A percentile compares a stretch with the other conserved stretches of the same genome.
These are phyloP conservation scores for Peronospora destructor DNA, from an alignment of 352 stramenopile genomes.

Conservation along the genomic window DNA sequence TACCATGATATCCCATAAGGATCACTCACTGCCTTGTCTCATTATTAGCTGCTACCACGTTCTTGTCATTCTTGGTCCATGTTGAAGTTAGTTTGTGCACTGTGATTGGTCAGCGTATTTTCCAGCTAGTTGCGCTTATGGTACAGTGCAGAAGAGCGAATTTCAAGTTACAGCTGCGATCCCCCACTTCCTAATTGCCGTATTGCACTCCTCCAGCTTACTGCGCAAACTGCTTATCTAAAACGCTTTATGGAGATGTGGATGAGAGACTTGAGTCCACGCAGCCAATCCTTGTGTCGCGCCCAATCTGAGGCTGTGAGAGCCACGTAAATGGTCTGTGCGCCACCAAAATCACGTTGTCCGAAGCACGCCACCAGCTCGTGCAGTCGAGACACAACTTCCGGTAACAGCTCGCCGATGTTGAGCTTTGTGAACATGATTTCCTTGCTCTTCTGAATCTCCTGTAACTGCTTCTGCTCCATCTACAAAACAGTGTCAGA, in stretches of 20 bases:
- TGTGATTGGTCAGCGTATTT: conserved; percentile 3
- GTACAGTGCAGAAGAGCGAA: background rate
- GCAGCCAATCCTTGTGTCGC: conserved; percentile 97
- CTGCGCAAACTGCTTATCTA: conserved; percentile 82
- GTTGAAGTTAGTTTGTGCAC: no score
- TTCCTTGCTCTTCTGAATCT: conserved; percentile 83
- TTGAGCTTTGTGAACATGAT: conserved; percentile 87
- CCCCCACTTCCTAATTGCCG: conserved; percentile 8
- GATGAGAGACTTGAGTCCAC: conserved; percentile 94
- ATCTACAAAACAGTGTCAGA: conserved; percentile 36
- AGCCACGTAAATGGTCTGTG: conserved; percentile 82
- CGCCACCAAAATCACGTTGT: conserved; percentile 68
- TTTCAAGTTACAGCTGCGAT: conserved; percentile 5
- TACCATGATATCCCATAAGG: no score
- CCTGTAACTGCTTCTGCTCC: conserved; percentile 81
- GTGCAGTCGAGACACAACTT: conserved; percentile 66
- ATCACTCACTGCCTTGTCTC: no score
- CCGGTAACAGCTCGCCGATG: conserved; percentile 59
- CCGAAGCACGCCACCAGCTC: conserved; percentile 76
- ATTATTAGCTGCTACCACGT: no score
- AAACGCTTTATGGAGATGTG: conserved; percentile 90
- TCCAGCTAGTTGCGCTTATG: conserved; percentile 3
- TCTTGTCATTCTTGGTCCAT: no score
- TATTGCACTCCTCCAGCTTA: conserved; percentile 5
- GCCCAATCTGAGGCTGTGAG: conserved; percentile 92